phyloP scores from a whole-genome alignment of 331 rosid genomes.

The Malus hybrid region DNA sequence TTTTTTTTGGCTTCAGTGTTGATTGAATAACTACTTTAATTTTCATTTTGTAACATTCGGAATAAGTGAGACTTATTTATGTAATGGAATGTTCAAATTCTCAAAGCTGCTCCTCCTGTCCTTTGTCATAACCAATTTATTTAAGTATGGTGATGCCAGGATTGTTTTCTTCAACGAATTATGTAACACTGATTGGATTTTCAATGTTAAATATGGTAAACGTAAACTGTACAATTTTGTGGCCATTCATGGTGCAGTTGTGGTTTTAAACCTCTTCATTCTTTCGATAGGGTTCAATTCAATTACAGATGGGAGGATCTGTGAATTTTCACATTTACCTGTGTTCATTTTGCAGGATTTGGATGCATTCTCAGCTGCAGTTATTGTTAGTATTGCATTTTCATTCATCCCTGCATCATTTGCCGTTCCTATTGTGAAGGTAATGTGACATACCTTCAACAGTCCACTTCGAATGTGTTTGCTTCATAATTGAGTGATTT shows the following conservation, averaged over 20 bases:
- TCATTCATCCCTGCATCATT: slow-evolving; percentile 94
- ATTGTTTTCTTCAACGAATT: not conserved
- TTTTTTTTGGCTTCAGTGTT: not conserved
- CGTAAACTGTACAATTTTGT: not conserved
- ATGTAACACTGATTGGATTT: too few species aligned
- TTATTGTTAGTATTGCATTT: slow-evolving; percentile 84
- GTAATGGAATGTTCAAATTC: not conserved
- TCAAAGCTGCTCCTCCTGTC: not conserved
- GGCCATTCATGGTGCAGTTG: not conserved
- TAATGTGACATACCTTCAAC: slow-evolving; percentile 26
- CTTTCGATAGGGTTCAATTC: not conserved
- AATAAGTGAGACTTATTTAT: not conserved
- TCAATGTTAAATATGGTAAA: too few species aligned
- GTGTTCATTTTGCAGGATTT: slow-evolving; percentile 61
- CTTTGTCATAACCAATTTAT: not conserved
- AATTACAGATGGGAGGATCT: not conserved
- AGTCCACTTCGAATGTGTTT: not conserved
- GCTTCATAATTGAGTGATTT: not conserved
- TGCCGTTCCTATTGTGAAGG: slow-evolving; percentile 96
- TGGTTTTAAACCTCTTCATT: not conserved
- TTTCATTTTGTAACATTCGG: not conserved
- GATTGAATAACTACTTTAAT: not conserved
- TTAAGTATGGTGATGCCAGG: not conserved
- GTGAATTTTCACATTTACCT: not conserved
- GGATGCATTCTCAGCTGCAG: slow-evolving; percentile 95